These are phyloP conservation scores for Globisporangium echinulatum DNA, from an alignment of 352 stramenopile genomes.

Conservation along the genomic window DNA sequence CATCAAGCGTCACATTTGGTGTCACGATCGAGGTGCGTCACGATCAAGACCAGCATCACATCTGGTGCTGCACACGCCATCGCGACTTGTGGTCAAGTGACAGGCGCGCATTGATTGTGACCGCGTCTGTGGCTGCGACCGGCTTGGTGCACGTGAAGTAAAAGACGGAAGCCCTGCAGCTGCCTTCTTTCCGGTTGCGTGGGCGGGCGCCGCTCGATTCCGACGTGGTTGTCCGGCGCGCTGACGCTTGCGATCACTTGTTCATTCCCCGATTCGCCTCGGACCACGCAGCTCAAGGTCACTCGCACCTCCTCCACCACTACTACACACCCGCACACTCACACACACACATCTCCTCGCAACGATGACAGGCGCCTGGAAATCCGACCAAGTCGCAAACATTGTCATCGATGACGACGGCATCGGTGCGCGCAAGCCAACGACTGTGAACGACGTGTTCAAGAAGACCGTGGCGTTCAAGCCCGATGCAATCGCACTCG, in stretches of 20 bases:
- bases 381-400: conserved; percentile 5
- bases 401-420: conserved; percentile 11
- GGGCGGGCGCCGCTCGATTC: background rate
- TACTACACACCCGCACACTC: background rate
- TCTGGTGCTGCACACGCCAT: no score
- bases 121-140: no score
- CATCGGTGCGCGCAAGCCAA: conserved; percentile 23
- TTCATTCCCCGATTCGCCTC: conserved; percentile 10
- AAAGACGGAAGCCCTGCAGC: no score
- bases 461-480: conserved; percentile 23
- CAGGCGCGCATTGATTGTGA: no score
- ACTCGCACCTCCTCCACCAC: background rate
- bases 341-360: background rate
- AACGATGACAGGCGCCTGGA: conserved; percentile 10
- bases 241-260: background rate
- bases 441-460: conserved; percentile 33
- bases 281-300: background rate
- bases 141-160: no score
- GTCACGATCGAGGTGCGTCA: no score
- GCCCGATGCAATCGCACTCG: conserved; percentile 26
- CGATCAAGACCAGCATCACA: no score
- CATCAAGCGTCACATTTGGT: no score
- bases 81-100: no score
- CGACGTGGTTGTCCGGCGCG: background rate
- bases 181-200: no score